These are phyloP conservation scores for Mycena sanguinolenta DNA, from an alignment of 768 basidiomycete genomes.

Conservation along the genomic window DNA sequence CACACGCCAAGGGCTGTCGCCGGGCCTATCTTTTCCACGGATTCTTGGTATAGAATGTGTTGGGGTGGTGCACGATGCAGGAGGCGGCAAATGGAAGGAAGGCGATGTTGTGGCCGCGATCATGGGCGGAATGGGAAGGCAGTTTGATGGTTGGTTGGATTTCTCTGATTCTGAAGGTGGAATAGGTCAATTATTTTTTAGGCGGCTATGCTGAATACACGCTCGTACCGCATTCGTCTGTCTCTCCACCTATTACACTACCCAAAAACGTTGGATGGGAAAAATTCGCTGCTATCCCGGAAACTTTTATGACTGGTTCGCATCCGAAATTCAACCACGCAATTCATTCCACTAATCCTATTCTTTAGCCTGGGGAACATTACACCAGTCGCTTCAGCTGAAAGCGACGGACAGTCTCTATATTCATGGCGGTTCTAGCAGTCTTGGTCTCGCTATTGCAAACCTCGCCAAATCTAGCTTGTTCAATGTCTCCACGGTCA, in stretches of 20 bases:
- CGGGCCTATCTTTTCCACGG: constrained; percentile 40
- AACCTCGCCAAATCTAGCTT: constrained; percentile 40
- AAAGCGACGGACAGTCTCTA: constrained; percentile 37
- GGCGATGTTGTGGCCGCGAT: constrained; percentile 43
- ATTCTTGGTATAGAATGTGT: constrained; percentile 43
- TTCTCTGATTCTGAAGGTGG: not conserved
- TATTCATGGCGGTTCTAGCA: constrained; percentile 43
- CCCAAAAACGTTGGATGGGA: constrained; percentile 40
- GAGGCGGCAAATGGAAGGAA: constrained; percentile 41
- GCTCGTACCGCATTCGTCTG: constrained; percentile 40
- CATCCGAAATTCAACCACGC: not conserved
- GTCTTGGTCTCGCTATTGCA: constrained; percentile 41
- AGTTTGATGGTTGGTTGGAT: constrained; percentile 38
- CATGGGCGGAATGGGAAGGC: constrained; percentile 43
- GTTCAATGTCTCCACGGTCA: constrained; percentile 38
- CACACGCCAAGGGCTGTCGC: constrained; percentile 40
- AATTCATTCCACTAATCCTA: not conserved
- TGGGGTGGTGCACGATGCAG: constrained; percentile 43
- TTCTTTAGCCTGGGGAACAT: constrained; percentile 38
- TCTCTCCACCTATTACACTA: constrained; percentile 39
- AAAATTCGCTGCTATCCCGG: constrained; percentile 41
- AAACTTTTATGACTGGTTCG: constrained; percentile 43
- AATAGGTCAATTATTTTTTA: not conserved
- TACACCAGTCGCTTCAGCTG: constrained; percentile 32
- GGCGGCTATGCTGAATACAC: constrained; percentile 45